A percentile compares a stretch with the other conserved stretches of the same genome.
Conservation (phyloP, 2,329 filamentous ascomycete genomes). For the Gaeumannomyces tritici region DNA sequence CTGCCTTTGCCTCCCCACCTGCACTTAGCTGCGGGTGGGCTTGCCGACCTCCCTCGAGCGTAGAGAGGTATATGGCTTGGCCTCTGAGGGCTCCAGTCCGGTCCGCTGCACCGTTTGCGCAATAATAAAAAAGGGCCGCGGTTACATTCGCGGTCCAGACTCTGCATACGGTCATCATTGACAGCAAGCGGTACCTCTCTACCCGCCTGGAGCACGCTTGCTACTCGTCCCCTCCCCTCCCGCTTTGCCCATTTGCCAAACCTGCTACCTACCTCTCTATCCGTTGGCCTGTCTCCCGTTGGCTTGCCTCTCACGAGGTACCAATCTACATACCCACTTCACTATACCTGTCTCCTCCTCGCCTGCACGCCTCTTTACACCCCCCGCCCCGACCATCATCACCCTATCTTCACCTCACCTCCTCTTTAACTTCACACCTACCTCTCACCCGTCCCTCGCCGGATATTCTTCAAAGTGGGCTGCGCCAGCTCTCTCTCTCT, state of each 20-base stretch:
- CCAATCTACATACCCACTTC: background rate
- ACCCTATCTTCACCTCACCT: background rate
- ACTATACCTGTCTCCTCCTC: background rate
- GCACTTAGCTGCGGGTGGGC: background rate
- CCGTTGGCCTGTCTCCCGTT: background rate
- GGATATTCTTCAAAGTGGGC: background rate
- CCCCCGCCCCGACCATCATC: background rate
- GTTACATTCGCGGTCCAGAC: background rate
- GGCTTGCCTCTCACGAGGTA: background rate
- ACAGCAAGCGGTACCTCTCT: background rate
- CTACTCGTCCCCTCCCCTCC: background rate
- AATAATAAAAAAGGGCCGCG: background rate
- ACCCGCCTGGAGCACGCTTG: background rate
- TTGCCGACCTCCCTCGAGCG: background rate
- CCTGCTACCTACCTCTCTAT: no score
- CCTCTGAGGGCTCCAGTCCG: background rate
- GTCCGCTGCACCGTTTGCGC: background rate
- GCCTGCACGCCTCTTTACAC: background rate
- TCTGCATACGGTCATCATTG: background rate
- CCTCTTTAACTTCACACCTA: background rate
- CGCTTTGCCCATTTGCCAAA: background rate
- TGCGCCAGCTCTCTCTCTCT: background rate
- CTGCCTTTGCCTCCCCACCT: slow-evolving; percentile 6
- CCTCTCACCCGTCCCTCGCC: background rate
- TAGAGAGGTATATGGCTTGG: background rate